phyloP scores from a whole-genome alignment of 495 filamentous ascomycete genomes.

The Rusavskia elegans region DNA sequence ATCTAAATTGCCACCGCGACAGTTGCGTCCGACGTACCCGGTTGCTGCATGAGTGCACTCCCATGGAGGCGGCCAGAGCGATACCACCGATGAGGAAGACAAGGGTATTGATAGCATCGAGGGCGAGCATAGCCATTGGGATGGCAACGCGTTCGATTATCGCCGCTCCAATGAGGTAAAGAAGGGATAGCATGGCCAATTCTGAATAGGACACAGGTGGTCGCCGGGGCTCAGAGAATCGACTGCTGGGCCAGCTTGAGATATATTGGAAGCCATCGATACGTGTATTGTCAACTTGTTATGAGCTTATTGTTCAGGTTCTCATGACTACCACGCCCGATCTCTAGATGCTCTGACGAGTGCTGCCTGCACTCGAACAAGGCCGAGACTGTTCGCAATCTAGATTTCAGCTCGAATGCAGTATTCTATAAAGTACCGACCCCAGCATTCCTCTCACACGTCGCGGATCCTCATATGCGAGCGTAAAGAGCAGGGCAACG shows the following conservation, averaged over 20 bases:
- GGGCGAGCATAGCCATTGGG: slow-evolving; percentile 36
- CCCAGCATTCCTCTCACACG: slow-evolving; percentile 66
- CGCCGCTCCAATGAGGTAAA: slow-evolving; percentile 43
- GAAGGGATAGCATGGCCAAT: slow-evolving; percentile 47
- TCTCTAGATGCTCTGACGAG: no score
- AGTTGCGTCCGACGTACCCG: slow-evolving; percentile 30
- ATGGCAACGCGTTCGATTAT: slow-evolving; percentile 30
- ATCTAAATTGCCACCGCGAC: no score
- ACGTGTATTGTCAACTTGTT: no score
- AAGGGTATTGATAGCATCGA: slow-evolving; percentile 44
- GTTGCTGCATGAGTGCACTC: slow-evolving; percentile 45
- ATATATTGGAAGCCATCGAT: no score
- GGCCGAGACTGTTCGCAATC: no score
- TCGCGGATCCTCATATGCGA: slow-evolving; percentile 43
- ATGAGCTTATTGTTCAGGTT: no score
- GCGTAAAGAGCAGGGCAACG: slow-evolving; percentile 60
- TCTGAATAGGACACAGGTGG: no score
- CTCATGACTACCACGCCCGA: no score
- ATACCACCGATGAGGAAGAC: slow-evolving; percentile 52
- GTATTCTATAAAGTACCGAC: slow-evolving; percentile 4
- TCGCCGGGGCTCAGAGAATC: no score
- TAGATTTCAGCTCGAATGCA: neutral
- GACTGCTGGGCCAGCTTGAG: no score
- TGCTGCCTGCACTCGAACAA: no score
- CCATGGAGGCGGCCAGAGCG: slow-evolving; percentile 44